A percentile compares a stretch with the other conserved stretches of the same genome.
Conservation (phyloP, 371 early-diverging fungal species). For the Actinomortierella ambigua region DNA sequence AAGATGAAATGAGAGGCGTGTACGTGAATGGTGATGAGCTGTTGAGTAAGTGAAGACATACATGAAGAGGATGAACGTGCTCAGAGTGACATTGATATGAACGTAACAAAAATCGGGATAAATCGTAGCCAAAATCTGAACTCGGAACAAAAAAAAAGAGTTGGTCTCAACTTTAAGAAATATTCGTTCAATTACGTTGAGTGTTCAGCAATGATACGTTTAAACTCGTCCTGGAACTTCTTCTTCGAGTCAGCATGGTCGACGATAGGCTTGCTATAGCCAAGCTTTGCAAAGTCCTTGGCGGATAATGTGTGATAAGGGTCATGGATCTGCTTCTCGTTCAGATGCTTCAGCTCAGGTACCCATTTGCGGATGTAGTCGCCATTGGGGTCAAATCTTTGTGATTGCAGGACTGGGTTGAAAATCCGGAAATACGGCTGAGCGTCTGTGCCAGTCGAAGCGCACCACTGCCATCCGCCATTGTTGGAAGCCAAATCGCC, state of each 20-base stretch:
- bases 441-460: constrained; percentile 68
- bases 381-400: constrained; percentile 62
- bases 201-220: constrained; percentile 10
- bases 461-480: constrained; percentile 81
- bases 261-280: constrained; percentile 61
- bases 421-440: constrained; percentile 77
- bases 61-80: too few relatives aligned
- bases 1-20: too few relatives aligned
- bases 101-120: too few relatives aligned
- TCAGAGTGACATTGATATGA: too few relatives aligned
- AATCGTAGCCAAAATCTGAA: too few relatives aligned
- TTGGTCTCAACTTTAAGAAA: too few relatives aligned
- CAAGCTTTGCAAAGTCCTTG: constrained; percentile 45
- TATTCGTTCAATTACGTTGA: too few relatives aligned
- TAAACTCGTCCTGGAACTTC: constrained; percentile 43
- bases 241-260: constrained; percentile 52
- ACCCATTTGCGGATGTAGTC: constrained; percentile 52
- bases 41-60: too few relatives aligned
- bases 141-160: too few relatives aligned
- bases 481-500: constrained; percentile 72
- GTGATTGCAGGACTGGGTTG: constrained; percentile 55
- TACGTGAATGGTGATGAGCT: too few relatives aligned
- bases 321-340: constrained; percentile 46
- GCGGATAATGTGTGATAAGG: constrained; percentile 33
- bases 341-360: constrained; percentile 48